A percentile compares a stretch with the other conserved stretches of the same genome.
These are phyloP conservation scores for Coemansia sp. DNA, from an alignment of 192 early-diverging fungal species.

Conservation along the genomic window DNA sequence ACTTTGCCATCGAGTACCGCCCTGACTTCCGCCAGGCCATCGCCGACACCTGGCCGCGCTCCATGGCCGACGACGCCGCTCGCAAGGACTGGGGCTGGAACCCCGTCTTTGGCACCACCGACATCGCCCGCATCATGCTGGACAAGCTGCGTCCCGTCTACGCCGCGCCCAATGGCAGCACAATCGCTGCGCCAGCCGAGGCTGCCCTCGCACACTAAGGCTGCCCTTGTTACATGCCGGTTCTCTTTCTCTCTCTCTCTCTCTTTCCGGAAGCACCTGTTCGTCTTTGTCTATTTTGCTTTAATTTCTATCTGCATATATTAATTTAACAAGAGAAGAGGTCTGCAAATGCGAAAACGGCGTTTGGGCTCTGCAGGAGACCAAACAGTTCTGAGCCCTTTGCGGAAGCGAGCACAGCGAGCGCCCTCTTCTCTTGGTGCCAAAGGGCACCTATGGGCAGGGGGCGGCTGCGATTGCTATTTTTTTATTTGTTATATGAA, in stretches of 20 bases:
- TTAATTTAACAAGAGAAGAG: no score
- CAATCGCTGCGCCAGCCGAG: neutral
- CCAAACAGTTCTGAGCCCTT: no score
- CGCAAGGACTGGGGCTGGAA: constrained; percentile 67
- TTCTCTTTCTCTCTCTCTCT: neutral
- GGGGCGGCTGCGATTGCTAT: no score
- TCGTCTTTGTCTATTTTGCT: no score
- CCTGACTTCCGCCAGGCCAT: constrained; percentile 64
- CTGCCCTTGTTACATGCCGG: neutral
- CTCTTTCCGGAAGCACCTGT: neutral
- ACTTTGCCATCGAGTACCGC: constrained; percentile 60
- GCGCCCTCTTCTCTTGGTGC: no score
- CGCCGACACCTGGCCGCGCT: constrained; percentile 64
- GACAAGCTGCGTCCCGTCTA: constrained; percentile 56
- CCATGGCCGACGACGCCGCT: constrained; percentile 59
- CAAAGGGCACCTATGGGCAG: no score
- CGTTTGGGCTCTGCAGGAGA: no score
- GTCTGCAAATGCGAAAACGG: no score
- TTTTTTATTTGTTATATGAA: no score
- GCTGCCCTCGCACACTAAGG: neutral
- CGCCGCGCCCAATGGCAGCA: constrained; percentile 19
- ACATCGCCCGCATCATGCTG: constrained; percentile 62
- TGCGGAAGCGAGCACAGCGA: no score
- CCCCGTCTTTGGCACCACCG: constrained; percentile 56
- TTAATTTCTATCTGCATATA: no score